Base-by-base conservation (phyloP, 768 basidiomycete genomes). In the Coprinopsis cinerea region DNA sequence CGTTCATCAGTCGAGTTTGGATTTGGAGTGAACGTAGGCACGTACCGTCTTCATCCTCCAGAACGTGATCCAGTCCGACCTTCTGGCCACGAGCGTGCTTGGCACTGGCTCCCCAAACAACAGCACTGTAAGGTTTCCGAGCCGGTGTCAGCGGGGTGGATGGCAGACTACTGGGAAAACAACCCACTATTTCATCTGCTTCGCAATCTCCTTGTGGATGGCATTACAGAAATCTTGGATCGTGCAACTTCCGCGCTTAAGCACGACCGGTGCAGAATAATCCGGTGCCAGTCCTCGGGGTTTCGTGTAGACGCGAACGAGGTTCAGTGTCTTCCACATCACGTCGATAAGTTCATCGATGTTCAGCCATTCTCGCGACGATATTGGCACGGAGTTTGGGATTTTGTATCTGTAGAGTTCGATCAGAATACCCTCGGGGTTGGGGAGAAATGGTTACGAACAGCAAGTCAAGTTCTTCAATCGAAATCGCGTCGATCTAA, bases 11-110 rank as follows among this genome's bases (percentile, higher is more conserved):
- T n/a, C n/a, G n/a, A n/a, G n/a, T n/a, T n/a, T n/a, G n/a, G 75
- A 44, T 81, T 78, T 57, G 81, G 81, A 42, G 81, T 77, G 18
- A 83, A 78, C 81, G 53, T 5, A 11, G 36, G 27, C 20, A 28
- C 26, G n/a, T 23, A 82, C 88, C 88, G 64, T 94, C 91, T 69
- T 94, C 91, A 57, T 94, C 91, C 58, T 91, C 88, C 26, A 95
- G 66, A 9, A 85, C 64, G 59, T 94, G 92, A 18, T 92, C 91
- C 44, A 91, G 57, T 9, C 93, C 92, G 25, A 93, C 91, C 65
- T 97, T 96, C 67, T 99, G 96, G 7, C 96, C 96, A 55, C 96
- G 77, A 3, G 92, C 74, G 63, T 99, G 96, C 71, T 97, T 97
- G n/a, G 93, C 95, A 55, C 92, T 95, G 0, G 92, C 75, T 43